phyloP scores from a whole-genome alignment of 1,284 basidiomycete genomes.

The Omphalotus olearius region DNA sequence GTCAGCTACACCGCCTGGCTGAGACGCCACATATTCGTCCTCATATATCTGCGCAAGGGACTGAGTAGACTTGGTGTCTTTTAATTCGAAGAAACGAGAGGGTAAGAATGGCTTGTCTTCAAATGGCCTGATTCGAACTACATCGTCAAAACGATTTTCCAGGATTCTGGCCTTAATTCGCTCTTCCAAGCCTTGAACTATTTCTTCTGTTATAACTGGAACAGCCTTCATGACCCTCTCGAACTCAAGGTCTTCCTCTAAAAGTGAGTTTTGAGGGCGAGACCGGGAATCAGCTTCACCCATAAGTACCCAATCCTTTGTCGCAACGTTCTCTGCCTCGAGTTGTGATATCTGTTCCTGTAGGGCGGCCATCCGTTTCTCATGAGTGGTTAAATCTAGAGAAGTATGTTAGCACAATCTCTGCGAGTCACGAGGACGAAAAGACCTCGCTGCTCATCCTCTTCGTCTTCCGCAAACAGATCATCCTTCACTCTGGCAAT shows the following conservation, averaged over 20 bases:
- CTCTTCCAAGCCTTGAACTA: conserved; percentile 81
- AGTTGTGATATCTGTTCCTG: conserved; percentile 66
- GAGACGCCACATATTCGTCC: conserved; percentile 78
- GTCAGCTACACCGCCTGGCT: conserved; percentile 45
- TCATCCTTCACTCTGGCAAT: conserved; percentile 64
- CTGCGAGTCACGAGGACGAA: not conserved
- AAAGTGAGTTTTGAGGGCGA: conserved; percentile 87
- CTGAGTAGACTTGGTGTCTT: conserved; percentile 84
- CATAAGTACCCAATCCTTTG: conserved; percentile 86
- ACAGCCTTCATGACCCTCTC: conserved; percentile 86
- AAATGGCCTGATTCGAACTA: conserved; percentile 73
- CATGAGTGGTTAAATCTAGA: conserved; percentile 52
- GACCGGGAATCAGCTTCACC: conserved; percentile 85
- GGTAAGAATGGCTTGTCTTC: conserved; percentile 90
- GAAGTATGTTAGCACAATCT: conserved; percentile 12
- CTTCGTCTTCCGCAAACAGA: conserved; percentile 63
- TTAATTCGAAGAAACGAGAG: conserved; percentile 84
- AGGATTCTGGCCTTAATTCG: conserved; percentile 89
- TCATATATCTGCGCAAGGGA: conserved; percentile 97
- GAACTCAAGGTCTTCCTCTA: conserved; percentile 95
- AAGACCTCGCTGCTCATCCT: conserved; percentile 37
- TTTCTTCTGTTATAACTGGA: conserved; percentile 89
- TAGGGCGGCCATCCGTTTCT: conserved; percentile 58
- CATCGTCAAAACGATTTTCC: conserved; percentile 88
- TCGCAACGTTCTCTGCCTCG: conserved; percentile 67